Percentiles rank a stretch among this genome's conserved stretches.
Conservation (phyloP, 805 yeast genomes). For the Candida quercuum region DNA sequence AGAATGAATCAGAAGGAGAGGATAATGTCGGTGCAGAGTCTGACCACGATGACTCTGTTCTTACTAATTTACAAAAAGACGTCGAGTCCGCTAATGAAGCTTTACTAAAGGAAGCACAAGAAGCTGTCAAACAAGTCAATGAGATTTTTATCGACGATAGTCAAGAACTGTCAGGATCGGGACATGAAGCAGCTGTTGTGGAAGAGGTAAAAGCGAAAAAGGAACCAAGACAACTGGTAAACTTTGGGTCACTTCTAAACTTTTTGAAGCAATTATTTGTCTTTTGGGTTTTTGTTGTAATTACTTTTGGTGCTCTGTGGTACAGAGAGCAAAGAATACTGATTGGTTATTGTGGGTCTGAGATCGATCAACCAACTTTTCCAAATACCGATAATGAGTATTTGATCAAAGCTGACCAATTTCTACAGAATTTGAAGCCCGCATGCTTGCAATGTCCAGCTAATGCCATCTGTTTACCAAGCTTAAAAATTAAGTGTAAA, state of each 20-base stretch:
- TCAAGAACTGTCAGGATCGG: too few species aligned
- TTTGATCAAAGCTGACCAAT: constrained; percentile 35
- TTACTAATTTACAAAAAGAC: constrained; percentile 19
- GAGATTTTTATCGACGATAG: constrained; percentile 13
- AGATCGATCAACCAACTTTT: constrained; percentile 40
- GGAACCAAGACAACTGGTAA: constrained; percentile 1
- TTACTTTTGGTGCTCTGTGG: constrained; percentile 45
- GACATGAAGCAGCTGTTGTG: constrained; percentile 4
- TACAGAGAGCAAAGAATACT: constrained; percentile 57
- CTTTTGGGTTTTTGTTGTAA: constrained; percentile 31
- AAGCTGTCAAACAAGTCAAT: constrained; percentile 21
- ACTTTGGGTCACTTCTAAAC: constrained; percentile 5
- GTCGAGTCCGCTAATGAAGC: constrained; percentile 18
- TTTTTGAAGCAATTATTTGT: constrained; percentile 23
- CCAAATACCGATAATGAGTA: constrained; percentile 24
- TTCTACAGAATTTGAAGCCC: constrained; percentile 48
- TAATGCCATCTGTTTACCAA: constrained; percentile 68
- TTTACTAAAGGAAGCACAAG: constrained; percentile 23
- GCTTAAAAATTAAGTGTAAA: constrained; percentile 59
- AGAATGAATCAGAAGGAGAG: constrained; percentile 5
- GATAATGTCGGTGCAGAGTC: constrained; percentile 7
- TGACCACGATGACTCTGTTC: constrained; percentile 10
- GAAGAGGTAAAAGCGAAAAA: constrained; percentile 13
- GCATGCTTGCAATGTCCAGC: constrained; percentile 74
- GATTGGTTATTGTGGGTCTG: constrained; percentile 74